Conservation (phyloP, 768 basidiomycete genomes). For the Tylopilus sp. region DNA sequence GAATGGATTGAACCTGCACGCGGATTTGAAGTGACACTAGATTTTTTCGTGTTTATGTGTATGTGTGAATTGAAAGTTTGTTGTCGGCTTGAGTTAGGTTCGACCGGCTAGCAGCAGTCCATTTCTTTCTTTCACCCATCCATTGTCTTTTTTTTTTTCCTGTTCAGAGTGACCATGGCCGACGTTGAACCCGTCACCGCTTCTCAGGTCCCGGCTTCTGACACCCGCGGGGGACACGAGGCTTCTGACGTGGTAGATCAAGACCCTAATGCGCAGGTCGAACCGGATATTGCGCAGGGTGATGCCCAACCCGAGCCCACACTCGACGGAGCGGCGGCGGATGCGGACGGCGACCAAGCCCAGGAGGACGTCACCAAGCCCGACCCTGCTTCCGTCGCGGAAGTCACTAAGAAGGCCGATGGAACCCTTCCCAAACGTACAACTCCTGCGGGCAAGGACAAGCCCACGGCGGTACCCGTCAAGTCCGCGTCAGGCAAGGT, state of each 20-base stretch:
- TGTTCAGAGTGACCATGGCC: conserved; percentile 37
- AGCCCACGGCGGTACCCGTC: conserved; percentile 37
- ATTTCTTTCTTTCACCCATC: conserved; percentile 7
- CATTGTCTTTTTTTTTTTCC: neutral
- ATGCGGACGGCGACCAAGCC: conserved; percentile 5
- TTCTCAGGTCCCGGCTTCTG: conserved; percentile 18
- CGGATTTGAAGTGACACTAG: conserved; percentile 32
- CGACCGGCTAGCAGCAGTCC: conserved; percentile 1
- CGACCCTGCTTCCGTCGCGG: conserved; percentile 13
- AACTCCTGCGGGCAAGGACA: conserved; percentile 26
- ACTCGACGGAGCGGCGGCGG: conserved; percentile 15
- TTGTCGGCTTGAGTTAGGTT: conserved; percentile 13
- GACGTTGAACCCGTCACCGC: conserved; percentile 30
- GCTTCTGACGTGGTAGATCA: conserved; percentile 33
- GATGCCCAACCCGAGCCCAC: conserved; percentile 10
- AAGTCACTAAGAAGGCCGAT: conserved; percentile 26
- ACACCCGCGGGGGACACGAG: conserved; percentile 38
- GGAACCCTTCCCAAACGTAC: conserved; percentile 23
- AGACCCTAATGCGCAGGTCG: conserved; percentile 20
- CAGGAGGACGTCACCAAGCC: conserved; percentile 17
- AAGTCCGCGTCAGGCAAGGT: conserved; percentile 45
- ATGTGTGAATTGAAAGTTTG: conserved; percentile 12
- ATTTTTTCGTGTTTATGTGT: conserved; percentile 18
- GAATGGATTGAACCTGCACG: conserved; percentile 69
- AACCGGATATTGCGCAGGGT: conserved; percentile 21